Percentiles rank a stretch among this genome's conserved stretches.
Evolutionary conservation across 2,329 filamentous ascomycete genomes (phyloP).

Genomic region (Fusarium graminum): DNA sequence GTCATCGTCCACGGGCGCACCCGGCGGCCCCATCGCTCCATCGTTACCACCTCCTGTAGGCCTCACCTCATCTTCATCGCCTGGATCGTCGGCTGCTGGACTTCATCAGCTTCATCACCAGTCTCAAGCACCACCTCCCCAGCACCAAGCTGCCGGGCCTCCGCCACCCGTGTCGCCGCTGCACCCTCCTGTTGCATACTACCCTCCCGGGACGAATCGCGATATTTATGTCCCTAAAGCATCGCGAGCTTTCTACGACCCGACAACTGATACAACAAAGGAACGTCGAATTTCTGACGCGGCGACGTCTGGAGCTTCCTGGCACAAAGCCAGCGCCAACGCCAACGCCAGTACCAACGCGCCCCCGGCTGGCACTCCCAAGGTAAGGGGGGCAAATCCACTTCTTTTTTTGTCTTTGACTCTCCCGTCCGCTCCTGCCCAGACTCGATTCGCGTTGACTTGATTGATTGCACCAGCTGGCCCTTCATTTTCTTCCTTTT

Average conservation of each 20-base stretch:
- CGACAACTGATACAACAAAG: conserved; percentile 63
- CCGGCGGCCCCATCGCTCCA: conserved; percentile 50
- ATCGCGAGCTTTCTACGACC: conserved; percentile 66
- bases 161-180: conserved; percentile 59
- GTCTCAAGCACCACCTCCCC: conserved; percentile 42
- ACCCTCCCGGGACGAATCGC: conserved; percentile 50
- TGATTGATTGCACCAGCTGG: conserved; percentile 38
- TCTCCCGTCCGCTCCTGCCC: conserved; percentile 35
- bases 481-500: conserved; percentile 39
- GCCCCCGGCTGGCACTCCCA: conserved; percentile 59
- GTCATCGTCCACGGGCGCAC: conserved; percentile 51
- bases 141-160: conserved; percentile 43
- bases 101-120: conserved; percentile 49
- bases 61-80: conserved; percentile 44
- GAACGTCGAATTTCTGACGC: conserved; percentile 61
- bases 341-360: conserved; percentile 51
- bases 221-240: conserved; percentile 54
- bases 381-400: conserved; percentile 60
- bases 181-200: conserved; percentile 60
- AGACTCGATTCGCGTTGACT: conserved; percentile 35
- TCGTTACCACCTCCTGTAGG: conserved; percentile 51
- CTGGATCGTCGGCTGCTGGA: conserved; percentile 30
- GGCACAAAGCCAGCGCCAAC: conserved; percentile 55
- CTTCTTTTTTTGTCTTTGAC: conserved; percentile 48
- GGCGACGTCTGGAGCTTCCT: conserved; percentile 53